Evolutionary conservation across 176 grass and related monocot genomes (phyloP).

Genomic region (Canna indica): DNA sequence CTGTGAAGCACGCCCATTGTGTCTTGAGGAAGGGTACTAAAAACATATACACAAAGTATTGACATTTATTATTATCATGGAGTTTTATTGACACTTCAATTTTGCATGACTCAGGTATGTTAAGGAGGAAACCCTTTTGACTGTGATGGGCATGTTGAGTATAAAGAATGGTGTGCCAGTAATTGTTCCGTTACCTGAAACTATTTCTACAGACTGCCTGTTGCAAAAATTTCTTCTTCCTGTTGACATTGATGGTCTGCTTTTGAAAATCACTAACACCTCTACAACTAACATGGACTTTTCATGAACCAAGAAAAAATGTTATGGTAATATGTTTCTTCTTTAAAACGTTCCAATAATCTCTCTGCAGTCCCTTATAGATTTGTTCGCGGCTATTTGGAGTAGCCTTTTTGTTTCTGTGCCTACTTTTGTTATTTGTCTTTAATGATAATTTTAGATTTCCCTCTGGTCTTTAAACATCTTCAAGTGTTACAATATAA

Average conservation of each 20-base stretch:
- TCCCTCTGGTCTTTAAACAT: background rate
- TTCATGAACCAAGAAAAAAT: conserved; percentile 21
- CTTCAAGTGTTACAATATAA: background rate
- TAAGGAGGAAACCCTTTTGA: conserved; percentile 64
- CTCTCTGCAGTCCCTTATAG: background rate
- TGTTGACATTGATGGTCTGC: conserved; percentile 58
- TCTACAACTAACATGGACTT: conserved; percentile 37
- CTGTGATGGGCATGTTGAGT: conserved; percentile 67
- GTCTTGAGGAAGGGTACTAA: conserved; percentile 81
- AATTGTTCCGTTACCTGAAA: conserved; percentile 60
- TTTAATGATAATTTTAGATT: background rate
- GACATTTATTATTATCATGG: conserved; percentile 5
- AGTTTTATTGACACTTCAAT: background rate
- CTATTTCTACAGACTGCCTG: conserved; percentile 61
- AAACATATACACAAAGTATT: background rate
- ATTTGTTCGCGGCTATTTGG: background rate
- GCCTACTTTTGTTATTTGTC: background rate
- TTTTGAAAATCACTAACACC: conserved; percentile 46
- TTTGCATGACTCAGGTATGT: conserved; percentile 48
- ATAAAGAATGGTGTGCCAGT: conserved; percentile 53
- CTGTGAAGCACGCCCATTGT: conserved; percentile 47
- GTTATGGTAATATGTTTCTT: background rate
- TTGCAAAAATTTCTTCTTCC: conserved; percentile 64
- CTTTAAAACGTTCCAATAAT: background rate
- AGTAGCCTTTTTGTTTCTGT: background rate